Percentiles rank a stretch among this genome's conserved stretches.
Evolutionary conservation across 352 stramenopile species (phyloP).

Genomic region (Elongisporangium undulatum): DNA sequence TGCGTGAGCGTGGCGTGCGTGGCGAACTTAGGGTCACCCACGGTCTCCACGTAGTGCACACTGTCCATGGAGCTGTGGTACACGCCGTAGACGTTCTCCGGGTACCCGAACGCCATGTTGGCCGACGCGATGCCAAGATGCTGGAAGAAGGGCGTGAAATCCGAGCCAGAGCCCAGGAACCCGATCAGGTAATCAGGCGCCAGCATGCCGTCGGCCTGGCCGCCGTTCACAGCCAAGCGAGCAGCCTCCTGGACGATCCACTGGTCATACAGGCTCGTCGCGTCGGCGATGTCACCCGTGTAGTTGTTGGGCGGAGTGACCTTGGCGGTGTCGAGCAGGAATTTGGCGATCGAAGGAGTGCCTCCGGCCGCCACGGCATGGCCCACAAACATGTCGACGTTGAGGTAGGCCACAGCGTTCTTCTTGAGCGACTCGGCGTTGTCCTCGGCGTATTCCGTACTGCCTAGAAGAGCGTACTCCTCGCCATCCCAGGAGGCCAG

Average conservation of each 20-base stretch:
- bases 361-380: constrained; percentile 34
- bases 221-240: not conserved
- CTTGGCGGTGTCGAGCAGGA: constrained; percentile 47
- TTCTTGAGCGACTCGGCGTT: constrained; percentile 41
- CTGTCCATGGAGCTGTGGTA: constrained; percentile 81
- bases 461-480: constrained; percentile 66
- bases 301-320: constrained; percentile 43
- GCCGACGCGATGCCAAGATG: constrained; percentile 65
- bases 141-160: constrained; percentile 70
- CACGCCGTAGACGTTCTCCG: constrained; percentile 32
- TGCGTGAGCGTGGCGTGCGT: constrained; percentile 23
- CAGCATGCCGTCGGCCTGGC: constrained; percentile 5
- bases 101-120: constrained; percentile 39
- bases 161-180: constrained; percentile 38
- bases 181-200: constrained; percentile 23
- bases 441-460: constrained; percentile 66
- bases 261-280: constrained; percentile 36
- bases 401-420: constrained; percentile 72
- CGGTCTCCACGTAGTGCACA: constrained; percentile 41
- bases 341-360: constrained; percentile 51
- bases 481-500: constrained; percentile 86
- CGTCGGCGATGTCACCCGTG: constrained; percentile 13
- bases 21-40: constrained; percentile 38
- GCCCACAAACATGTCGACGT: constrained; percentile 72
- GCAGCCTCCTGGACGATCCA: constrained; percentile 12